Evolutionary conservation across 257 asterid genomes (phyloP).

Genomic region (Forsythia suspensa): DNA sequence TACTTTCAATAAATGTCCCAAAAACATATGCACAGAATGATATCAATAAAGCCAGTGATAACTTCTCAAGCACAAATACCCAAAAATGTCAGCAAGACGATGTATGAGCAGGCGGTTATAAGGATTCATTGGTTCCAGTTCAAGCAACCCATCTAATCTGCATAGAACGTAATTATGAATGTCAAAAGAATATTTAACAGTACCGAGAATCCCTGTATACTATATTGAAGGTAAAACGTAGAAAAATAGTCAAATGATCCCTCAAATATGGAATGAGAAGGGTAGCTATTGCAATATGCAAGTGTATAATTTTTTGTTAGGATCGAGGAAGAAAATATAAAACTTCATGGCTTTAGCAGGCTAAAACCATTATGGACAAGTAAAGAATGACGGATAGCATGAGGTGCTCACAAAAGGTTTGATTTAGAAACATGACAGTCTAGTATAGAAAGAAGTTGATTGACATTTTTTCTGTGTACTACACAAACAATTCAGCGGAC

Average conservation of each 20-base stretch:
- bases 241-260: not conserved
- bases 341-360: not conserved
- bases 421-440: slow-evolving; percentile 10
- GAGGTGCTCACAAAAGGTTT: slow-evolving; percentile 7
- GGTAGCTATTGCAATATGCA: slow-evolving; percentile 4
- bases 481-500: not conserved
- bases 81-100: slow-evolving; percentile 93
- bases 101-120: slow-evolving; percentile 81
- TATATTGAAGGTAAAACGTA: not conserved
- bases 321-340: slow-evolving; percentile 10
- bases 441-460: not conserved
- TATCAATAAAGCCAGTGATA: not conserved
- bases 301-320: not conserved
- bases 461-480: not conserved
- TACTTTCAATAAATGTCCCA: slow-evolving; percentile 2
- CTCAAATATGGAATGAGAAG: not conserved
- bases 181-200: slow-evolving; percentile 1
- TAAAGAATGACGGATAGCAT: not conserved
- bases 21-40: slow-evolving; percentile 10
- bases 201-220: not conserved
- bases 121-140: slow-evolving; percentile 81
- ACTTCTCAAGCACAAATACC: slow-evolving; percentile 42
- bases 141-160: slow-evolving; percentile 70
- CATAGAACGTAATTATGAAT: slow-evolving; percentile 26
- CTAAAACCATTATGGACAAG: not conserved